Evolutionary conservation across 257 asterid species (phyloP), one percentile per base, ranked within the genome.

Genomic region (Plantago elongata): DNA sequence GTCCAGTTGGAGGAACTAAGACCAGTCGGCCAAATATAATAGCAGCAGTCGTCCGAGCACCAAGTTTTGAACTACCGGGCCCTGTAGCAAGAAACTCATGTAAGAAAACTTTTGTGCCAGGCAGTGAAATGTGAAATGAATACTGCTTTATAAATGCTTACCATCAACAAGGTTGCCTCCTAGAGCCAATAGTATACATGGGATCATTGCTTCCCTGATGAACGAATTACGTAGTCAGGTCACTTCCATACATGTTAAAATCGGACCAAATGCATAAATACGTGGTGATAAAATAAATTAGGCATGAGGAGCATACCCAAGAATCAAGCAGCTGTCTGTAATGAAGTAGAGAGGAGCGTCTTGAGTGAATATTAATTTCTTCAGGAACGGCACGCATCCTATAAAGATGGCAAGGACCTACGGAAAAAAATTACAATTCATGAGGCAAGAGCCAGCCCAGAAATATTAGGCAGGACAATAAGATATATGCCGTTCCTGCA

Each of bases 81-180:
- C 93, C 97, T 92, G 87, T 76, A 83, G 12, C 56, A 10, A 54
- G 59, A 43, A 42, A 56, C 34, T 38, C 60, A 46, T 38, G 67
- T 60, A 18, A 63, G 46, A 69, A 62, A 70, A 12, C 44, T 61
- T 48, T 17, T 27, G 9, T 1, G 34, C 43, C 51, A 52, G 45
- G 48, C 18, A 55, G 48, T 5, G 43, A 51, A 44, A 60, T 38
- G 52, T 6, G 51, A 42, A 54, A 17, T 34, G 12, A 22, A 22
- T 22, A 22, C 48, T 15, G 18, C 16, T 49, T 38, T 61, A 45
- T 15, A 56, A 45, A 40, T 16, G 51, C 82, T 79, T 74, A 87
- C 99, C 99, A 40, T 93, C 85, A 12, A 93, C 83, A 9, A 93
- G 96, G 82, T 93, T 93, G 77, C 99, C 99, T 71, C 97, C 99